Evolutionary conservation across 1,284 basidiomycete genomes (phyloP).

Genomic region (Exobasidium rhododendri): DNA sequence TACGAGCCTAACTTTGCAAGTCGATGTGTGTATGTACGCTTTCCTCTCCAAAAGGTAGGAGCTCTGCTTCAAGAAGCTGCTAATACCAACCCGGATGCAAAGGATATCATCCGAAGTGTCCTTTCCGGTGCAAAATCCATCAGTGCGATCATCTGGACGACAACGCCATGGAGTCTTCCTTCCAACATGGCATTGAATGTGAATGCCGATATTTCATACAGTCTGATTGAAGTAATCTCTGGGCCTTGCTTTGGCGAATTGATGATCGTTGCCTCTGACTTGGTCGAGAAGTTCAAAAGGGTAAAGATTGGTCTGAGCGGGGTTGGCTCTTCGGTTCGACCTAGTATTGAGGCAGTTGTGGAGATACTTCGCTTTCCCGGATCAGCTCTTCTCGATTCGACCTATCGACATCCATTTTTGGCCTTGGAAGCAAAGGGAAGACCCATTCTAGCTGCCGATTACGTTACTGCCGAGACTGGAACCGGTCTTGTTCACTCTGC

Average conservation of each 20-base stretch:
- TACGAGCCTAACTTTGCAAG: slow-evolving; percentile 87
- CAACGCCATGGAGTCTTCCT: slow-evolving; percentile 94
- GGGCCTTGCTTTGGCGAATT: not conserved
- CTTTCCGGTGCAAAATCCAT: slow-evolving; percentile 47
- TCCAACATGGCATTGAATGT: slow-evolving; percentile 94
- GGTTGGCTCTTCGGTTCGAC: not conserved
- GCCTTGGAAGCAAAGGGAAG: slow-evolving; percentile 53
- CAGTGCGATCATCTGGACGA: slow-evolving; percentile 89
- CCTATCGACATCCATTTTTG: slow-evolving; percentile 70
- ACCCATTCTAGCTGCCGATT: slow-evolving; percentile 60
- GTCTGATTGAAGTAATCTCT: slow-evolving; percentile 59
- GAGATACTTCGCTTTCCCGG: slow-evolving; percentile 28
- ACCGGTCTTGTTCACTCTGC: slow-evolving; percentile 95
- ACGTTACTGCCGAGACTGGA: slow-evolving; percentile 85
- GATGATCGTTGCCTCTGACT: slow-evolving; percentile 70
- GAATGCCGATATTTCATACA: slow-evolving; percentile 70
- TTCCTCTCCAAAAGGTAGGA: slow-evolving; percentile 57
- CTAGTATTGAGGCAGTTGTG: slow-evolving; percentile 25
- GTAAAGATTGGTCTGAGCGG: slow-evolving; percentile 17
- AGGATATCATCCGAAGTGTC: not conserved
- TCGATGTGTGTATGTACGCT: slow-evolving; percentile 80
- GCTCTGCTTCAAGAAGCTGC: not conserved
- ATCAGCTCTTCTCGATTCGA: slow-evolving; percentile 62
- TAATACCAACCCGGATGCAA: too few species aligned
- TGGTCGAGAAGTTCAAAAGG: slow-evolving; percentile 57